A percentile compares a stretch with the other conserved stretches of the same genome.
These are phyloP conservation scores for Aspergillus unguis DNA, from an alignment of 2,329 filamentous ascomycete species.

Conservation along the genomic window DNA sequence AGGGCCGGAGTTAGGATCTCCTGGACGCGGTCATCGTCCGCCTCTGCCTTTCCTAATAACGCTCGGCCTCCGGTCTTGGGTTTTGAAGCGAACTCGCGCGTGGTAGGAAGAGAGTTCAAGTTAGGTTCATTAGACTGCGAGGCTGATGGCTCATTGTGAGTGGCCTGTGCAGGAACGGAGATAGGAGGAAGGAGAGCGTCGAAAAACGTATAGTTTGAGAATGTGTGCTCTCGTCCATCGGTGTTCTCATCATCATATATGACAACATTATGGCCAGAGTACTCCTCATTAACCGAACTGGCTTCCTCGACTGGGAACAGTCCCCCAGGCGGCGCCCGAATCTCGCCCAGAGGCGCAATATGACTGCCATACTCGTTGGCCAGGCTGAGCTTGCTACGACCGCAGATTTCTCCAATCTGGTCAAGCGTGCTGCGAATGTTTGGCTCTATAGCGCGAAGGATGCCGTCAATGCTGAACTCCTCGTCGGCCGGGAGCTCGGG, in stretches of 20 bases:
- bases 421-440: slow-evolving; percentile 58
- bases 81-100: slow-evolving; percentile 28
- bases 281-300: slow-evolving; percentile 36
- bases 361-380: slow-evolving; percentile 63
- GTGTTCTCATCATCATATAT: slow-evolving; percentile 40
- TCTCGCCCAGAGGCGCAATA: slow-evolving; percentile 59
- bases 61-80: slow-evolving; percentile 27
- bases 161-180: slow-evolving; percentile 11
- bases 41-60: slow-evolving; percentile 26
- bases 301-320: slow-evolving; percentile 45
- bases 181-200: slow-evolving; percentile 31
- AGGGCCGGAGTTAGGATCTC: slow-evolving; percentile 36
- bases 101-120: slow-evolving; percentile 14
- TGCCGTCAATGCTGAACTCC: slow-evolving; percentile 56
- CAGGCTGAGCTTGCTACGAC: slow-evolving; percentile 58
- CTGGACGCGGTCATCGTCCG: slow-evolving; percentile 12
- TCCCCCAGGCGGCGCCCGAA: slow-evolving; percentile 39
- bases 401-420: slow-evolving; percentile 62
- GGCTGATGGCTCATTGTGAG: slow-evolving; percentile 4
- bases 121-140: slow-evolving; percentile 8
- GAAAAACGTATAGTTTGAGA: slow-evolving; percentile 37
- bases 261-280: slow-evolving; percentile 34
- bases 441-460: slow-evolving; percentile 55
- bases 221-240: slow-evolving; percentile 35
- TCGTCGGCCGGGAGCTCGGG: slow-evolving; percentile 46